Base-by-base conservation (phyloP, 1,284 basidiomycete species). In the Sporisorium exsertum region DNA sequence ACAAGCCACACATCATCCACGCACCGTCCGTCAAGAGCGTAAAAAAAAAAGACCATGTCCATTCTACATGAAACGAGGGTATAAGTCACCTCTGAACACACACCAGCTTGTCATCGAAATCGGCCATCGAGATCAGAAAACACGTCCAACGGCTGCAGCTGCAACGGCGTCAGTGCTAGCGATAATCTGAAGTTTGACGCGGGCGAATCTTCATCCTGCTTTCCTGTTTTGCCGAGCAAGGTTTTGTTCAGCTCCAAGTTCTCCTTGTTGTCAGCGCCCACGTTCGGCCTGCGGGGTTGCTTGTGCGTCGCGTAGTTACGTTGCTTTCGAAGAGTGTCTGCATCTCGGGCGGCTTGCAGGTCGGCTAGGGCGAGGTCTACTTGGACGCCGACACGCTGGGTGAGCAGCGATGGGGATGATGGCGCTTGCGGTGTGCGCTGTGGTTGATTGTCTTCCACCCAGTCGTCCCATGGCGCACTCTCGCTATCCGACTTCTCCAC, bases 321-420 rank as follows among this genome's bases (percentile, higher is more conserved):
- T 5, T 20, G 40, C n/a, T 43, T 16, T 2, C n/a, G 18, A 16
- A 47, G 13, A 24, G 37, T n/a, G 43, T 37, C 49, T 3, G 66
- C 65, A 22, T 64, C 24, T 54, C 65, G 68, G 0, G 63, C 63
- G 24, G 58, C 63, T 0, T 50, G 18, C 0, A 65, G 46, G 43
- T 65, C 63, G 1, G 68, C 59, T 4, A 71, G 33, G 1, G 64
- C 63, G 0, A 37, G 29, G 40, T 71, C 68, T 22, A 71, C 59
- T 37, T 69, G 52, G 7, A 45, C 55, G 13, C 51, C 62, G 12
- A 58, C 53, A 15, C 32, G n/a, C 35, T 61, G 50, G n/a, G 27
- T 32, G 16, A 27, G 6, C 49, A 27, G 5, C 49, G 32, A 20
- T 35, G 16, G 13, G 10, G 18, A n/a, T 7, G 15, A 15, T 8